These are phyloP conservation scores for Cornus florida DNA, from an alignment of 148 eudicot genomes.

Conservation along the genomic window DNA sequence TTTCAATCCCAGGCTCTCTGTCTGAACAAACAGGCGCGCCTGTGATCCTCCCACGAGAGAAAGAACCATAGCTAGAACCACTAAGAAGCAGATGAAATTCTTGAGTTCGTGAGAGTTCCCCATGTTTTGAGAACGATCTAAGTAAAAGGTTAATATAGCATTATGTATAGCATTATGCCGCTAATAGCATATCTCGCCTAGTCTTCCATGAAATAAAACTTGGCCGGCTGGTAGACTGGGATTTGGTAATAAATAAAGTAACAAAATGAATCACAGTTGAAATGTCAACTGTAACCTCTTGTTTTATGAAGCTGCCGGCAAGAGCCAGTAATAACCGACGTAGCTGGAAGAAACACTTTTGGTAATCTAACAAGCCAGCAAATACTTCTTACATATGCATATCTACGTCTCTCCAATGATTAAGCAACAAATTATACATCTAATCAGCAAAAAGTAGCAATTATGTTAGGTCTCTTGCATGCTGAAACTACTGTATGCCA, in stretches of 20 bases:
- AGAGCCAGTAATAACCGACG: not conserved
- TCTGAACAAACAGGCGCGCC: not conserved
- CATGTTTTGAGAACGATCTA: not conserved
- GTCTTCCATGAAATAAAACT: not conserved
- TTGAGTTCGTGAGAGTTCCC: not conserved
- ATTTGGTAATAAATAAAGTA: not conserved
- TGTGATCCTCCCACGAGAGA: constrained; percentile 9
- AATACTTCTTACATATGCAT: not conserved
- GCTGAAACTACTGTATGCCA: too few relatives aligned
- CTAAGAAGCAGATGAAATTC: not conserved
- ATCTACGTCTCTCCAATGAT: too few relatives aligned
- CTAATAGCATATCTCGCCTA: not conserved
- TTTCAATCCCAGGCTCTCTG: not conserved
- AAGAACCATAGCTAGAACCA: constrained; percentile 1
- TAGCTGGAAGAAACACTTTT: not conserved
- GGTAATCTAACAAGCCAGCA: not conserved
- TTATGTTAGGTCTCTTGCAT: too few relatives aligned
- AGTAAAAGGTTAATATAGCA: not conserved
- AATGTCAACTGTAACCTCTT: not conserved
- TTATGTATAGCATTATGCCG: not conserved
- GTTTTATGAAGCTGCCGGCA: not conserved
- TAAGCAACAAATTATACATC: not conserved
- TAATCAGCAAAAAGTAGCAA: not conserved
- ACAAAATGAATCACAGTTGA: not conserved
- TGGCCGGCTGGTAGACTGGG: constrained; percentile 8